These are phyloP conservation scores for Hypoxylon sp. DNA, from an alignment of 2,329 filamentous ascomycete species.

Conservation along the genomic window DNA sequence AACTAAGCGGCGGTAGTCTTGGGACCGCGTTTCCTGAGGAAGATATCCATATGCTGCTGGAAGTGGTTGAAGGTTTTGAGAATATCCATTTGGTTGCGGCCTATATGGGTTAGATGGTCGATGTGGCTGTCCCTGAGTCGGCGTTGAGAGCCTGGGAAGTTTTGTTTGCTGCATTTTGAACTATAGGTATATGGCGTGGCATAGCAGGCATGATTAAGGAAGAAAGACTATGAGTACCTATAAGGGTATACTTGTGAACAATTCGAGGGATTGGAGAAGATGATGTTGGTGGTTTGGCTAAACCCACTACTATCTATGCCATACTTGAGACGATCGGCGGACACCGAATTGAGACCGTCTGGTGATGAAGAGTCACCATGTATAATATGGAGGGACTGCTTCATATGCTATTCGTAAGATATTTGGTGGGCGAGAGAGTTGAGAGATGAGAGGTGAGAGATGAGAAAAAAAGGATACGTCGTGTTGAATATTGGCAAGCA, in stretches of 20 bases:
- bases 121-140: constrained; percentile 10
- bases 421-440: not conserved
- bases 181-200: not conserved
- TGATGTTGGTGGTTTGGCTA: not conserved
- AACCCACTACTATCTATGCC: not conserved
- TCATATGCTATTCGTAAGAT: not conserved
- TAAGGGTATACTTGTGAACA: not conserved
- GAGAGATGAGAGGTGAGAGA: too few relatives aligned
- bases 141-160: constrained; percentile 8
- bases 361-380: not conserved
- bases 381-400: constrained; percentile 1
- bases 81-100: constrained; percentile 8
- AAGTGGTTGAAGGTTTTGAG: constrained; percentile 10
- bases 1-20: constrained; percentile 8
- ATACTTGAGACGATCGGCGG: not conserved
- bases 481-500: too few relatives aligned
- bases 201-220: not conserved
- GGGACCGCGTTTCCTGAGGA: constrained; percentile 20
- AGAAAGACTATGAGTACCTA: not conserved
- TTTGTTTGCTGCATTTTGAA: constrained; percentile 20
- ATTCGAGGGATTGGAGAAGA: not conserved
- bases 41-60: constrained; percentile 34
- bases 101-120: constrained; percentile 6
- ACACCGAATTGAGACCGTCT: not conserved
- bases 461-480: too few relatives aligned